phyloP scores from a whole-genome alignment of 2,329 filamentous ascomycete species.

The Colletotrichum theobromicola region DNA sequence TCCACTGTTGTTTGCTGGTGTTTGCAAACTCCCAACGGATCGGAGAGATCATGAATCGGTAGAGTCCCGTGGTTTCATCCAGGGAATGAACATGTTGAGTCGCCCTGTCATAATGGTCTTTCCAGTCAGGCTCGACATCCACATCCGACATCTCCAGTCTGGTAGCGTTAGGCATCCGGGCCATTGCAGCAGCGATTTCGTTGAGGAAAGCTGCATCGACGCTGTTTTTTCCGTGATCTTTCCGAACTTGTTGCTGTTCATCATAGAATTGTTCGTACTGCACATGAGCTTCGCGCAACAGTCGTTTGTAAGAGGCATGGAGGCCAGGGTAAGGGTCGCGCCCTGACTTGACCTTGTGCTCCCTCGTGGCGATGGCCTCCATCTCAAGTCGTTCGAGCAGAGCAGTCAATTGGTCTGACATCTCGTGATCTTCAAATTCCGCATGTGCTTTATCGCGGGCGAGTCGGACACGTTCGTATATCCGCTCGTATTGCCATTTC shows the following conservation, averaged over 20 bases:
- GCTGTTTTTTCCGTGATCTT: background rate
- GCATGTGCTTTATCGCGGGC: background rate
- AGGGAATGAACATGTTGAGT: background rate
- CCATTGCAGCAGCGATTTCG: background rate
- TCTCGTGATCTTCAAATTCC: background rate
- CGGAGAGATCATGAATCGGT: background rate
- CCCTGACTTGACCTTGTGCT: background rate
- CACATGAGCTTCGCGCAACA: background rate
- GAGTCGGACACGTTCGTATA: background rate
- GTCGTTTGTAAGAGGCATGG: background rate
- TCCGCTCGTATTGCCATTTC: background rate
- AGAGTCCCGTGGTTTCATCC: background rate
- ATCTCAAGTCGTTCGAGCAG: background rate
- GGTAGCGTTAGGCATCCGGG: background rate
- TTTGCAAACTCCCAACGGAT: background rate
- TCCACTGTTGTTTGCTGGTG: background rate
- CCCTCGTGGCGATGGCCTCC: background rate
- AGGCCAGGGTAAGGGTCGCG: background rate
- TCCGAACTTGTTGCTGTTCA: background rate
- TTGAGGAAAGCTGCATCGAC: background rate
- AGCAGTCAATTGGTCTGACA: background rate
- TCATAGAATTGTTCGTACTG: background rate
- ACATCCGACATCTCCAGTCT: background rate
- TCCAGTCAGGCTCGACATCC: background rate
- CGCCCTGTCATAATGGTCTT: background rate